Evolutionary conservation across 306 rosid genomes (phyloP).

Genomic region (Inga oerstediana): DNA sequence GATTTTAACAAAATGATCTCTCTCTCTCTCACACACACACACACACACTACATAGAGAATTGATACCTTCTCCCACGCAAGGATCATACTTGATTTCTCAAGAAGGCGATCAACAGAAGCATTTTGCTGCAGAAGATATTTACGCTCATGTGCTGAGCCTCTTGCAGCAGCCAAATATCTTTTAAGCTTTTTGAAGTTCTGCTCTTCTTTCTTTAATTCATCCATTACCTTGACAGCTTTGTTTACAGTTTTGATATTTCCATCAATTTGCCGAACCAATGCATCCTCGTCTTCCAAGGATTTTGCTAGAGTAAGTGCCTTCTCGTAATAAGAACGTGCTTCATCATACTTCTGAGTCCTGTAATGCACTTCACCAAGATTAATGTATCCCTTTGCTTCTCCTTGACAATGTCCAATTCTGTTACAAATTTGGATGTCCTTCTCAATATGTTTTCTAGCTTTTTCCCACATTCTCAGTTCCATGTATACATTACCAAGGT

Average conservation of each 20-base stretch:
- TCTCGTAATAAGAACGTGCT: constrained; percentile 59
- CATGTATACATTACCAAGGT: constrained; percentile 79
- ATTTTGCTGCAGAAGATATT: constrained; percentile 54
- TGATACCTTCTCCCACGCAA: constrained; percentile 75
- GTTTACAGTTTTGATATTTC: constrained; percentile 58
- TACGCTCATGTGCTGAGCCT: constrained; percentile 70
- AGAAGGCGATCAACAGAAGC: constrained; percentile 63
- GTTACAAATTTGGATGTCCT: constrained; percentile 72
- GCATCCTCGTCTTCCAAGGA: constrained; percentile 85
- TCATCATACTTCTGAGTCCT: constrained; percentile 76
- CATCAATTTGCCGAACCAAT: constrained; percentile 59
- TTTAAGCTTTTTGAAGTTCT: constrained; percentile 68
- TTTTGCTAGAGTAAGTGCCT: constrained; percentile 63
- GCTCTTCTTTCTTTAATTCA: constrained; percentile 70
- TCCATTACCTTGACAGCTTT: constrained; percentile 57
- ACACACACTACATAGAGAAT: constrained; percentile 15
- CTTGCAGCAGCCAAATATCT: constrained; percentile 60
- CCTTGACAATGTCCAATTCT: constrained; percentile 80
- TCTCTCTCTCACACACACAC: not conserved
- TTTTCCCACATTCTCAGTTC: constrained; percentile 78
- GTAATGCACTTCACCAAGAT: constrained; percentile 78
- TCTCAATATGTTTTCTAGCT: constrained; percentile 64
- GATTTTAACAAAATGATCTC: constrained; percentile 1
- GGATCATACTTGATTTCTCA: constrained; percentile 61
- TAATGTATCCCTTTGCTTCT: constrained; percentile 89